Percentiles rank a stretch among this genome's conserved stretches.
phyloP scores from a whole-genome alignment of 768 basidiomycete species.

The Piloderma croceum region DNA sequence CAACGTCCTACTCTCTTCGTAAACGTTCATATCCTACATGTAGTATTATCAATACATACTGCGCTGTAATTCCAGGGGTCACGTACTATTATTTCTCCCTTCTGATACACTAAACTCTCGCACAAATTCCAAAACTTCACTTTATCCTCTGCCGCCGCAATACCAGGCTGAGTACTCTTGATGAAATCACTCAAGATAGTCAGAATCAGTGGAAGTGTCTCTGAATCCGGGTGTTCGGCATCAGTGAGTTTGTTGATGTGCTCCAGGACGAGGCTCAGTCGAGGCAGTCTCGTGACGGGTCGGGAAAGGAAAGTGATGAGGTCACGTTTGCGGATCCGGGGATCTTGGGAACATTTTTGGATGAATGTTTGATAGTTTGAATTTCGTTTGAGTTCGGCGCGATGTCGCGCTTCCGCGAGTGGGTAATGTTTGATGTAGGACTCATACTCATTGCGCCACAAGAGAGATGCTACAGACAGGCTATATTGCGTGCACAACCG shows the following conservation, averaged over 20 bases:
- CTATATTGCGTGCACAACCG: constrained; percentile 4
- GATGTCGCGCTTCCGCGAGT: constrained; percentile 75
- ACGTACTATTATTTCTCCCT: constrained; percentile 77
- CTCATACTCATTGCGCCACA: constrained; percentile 65
- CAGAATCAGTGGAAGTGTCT: constrained; percentile 68
- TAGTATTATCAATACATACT: constrained; percentile 7
- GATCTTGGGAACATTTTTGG: constrained; percentile 54
- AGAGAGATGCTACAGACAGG: constrained; percentile 4
- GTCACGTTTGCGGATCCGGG: constrained; percentile 68
- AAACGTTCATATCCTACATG: constrained; percentile 76
- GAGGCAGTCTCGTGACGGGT: constrained; percentile 83
- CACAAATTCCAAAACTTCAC: constrained; percentile 82
- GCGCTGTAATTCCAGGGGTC: not conserved
- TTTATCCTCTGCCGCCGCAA: constrained; percentile 84
- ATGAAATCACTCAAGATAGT: constrained; percentile 65
- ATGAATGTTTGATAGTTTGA: constrained; percentile 62
- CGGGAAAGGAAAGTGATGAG: constrained; percentile 78
- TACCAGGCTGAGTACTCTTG: constrained; percentile 85
- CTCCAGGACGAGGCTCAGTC: constrained; percentile 70
- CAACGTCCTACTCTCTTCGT: constrained; percentile 68
- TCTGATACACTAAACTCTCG: constrained; percentile 68
- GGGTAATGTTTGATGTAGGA: constrained; percentile 86
- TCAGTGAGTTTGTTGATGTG: constrained; percentile 62
- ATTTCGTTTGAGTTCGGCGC: constrained; percentile 68
- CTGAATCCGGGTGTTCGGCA: constrained; percentile 71